Evolutionary conservation across 805 yeast genomes (phyloP).

Genomic region (Yarrowia bubula): DNA sequence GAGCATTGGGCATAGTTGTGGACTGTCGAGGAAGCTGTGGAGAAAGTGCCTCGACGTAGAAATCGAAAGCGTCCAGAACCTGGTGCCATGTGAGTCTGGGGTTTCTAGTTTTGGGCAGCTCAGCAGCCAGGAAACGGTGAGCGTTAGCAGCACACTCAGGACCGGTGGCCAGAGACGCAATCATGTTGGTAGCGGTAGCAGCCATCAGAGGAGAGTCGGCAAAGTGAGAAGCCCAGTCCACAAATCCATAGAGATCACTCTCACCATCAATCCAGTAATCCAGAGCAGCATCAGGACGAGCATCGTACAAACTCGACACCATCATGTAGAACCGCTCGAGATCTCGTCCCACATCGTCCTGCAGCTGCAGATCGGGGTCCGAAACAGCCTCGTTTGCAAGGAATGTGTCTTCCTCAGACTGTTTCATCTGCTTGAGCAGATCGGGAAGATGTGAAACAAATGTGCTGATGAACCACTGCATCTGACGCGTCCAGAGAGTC

Average conservation of each 20-base stretch:
- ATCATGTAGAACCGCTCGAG: slow-evolving; percentile 82
- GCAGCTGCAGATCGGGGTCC: slow-evolving; percentile 36
- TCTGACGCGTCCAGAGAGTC: slow-evolving; percentile 29
- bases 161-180: slow-evolving; percentile 72
- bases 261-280: slow-evolving; percentile 67
- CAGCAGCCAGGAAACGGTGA: slow-evolving; percentile 34
- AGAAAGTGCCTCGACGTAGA: slow-evolving; percentile 49
- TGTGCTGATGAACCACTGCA: slow-evolving; percentile 35
- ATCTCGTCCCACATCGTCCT: slow-evolving; percentile 71
- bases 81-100: slow-evolving; percentile 51
- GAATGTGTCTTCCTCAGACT: slow-evolving; percentile 42
- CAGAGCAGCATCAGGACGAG: slow-evolving; percentile 56
- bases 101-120: slow-evolving; percentile 9
- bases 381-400: slow-evolving; percentile 33
- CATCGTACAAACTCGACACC: slow-evolving; percentile 63
- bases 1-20: slow-evolving; percentile 26
- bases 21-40: slow-evolving; percentile 16
- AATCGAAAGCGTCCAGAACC: slow-evolving; percentile 53
- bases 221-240: slow-evolving; percentile 83
- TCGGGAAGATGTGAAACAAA: slow-evolving; percentile 42
- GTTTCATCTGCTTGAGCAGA: slow-evolving; percentile 42
- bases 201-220: slow-evolving; percentile 72
- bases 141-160: slow-evolving; percentile 48
- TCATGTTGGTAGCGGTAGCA: slow-evolving; percentile 74
- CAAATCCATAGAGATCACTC: slow-evolving; percentile 70